These are phyloP conservation scores for Fraxinus baroniana DNA, from an alignment of 305 asterid species.

Conservation along the genomic window DNA sequence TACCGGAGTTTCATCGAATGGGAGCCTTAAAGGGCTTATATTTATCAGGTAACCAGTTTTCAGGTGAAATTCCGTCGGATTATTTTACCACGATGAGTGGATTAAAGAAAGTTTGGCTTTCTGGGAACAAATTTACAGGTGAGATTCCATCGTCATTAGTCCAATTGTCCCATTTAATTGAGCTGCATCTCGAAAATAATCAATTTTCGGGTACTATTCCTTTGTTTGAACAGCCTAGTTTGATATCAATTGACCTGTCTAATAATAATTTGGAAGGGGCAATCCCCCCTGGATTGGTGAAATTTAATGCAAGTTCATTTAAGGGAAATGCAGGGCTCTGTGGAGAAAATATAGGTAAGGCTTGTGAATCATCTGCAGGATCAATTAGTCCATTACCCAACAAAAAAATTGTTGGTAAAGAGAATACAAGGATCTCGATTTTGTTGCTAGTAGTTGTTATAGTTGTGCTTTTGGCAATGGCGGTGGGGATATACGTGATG, in stretches of 20 bases:
- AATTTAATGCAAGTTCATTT: conserved; percentile 39
- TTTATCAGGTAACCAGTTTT: conserved; percentile 56
- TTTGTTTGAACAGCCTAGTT: conserved; percentile 28
- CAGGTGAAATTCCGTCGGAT: conserved; percentile 62
- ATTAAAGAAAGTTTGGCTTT: conserved; percentile 71
- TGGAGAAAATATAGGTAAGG: conserved; percentile 32
- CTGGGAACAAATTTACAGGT: conserved; percentile 58
- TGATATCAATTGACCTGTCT: conserved; percentile 46
- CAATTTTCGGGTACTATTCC: conserved; percentile 66
- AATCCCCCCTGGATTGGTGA: conserved; percentile 46
- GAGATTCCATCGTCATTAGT: conserved; percentile 52
- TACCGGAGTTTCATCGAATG: conserved; percentile 60
- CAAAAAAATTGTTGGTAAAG: not conserved
- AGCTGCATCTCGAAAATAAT: conserved; percentile 62
- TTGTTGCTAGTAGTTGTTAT: conserved; percentile 31
- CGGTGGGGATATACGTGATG: conserved; percentile 40
- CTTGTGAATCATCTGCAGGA: conserved; percentile 20
- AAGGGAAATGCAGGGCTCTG: conserved; percentile 64
- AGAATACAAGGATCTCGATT: conserved; percentile 6
- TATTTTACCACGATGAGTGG: conserved; percentile 48
- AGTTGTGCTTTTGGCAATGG: conserved; percentile 36
- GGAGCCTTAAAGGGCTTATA: conserved; percentile 52
- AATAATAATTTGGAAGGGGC: conserved; percentile 60
- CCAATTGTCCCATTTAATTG: conserved; percentile 39
- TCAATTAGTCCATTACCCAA: not conserved